These are phyloP conservation scores for Pezicula rhizophila DNA, from an alignment of 2,329 filamentous ascomycete species.

Conservation along the genomic window DNA sequence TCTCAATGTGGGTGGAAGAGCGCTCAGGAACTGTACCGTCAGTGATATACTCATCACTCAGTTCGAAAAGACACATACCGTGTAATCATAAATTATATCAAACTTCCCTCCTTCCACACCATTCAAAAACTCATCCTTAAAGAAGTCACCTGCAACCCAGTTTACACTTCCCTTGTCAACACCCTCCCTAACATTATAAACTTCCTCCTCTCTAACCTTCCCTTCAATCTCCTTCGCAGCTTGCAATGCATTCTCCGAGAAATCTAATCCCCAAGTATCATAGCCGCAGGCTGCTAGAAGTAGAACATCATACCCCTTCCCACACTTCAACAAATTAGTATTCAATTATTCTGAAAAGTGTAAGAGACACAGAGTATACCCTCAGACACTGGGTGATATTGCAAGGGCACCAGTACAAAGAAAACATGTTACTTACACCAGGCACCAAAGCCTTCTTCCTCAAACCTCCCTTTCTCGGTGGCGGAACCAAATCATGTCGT, in stretches of 20 bases:
- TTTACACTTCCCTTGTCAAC: constrained; percentile 43
- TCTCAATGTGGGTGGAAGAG: constrained; percentile 47
- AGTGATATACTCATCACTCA: constrained; percentile 1
- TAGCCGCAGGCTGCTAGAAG: constrained; percentile 68
- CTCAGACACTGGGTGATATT: too few species aligned
- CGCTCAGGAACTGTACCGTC: constrained; percentile 51
- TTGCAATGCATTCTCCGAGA: constrained; percentile 32
- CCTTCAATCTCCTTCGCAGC: constrained; percentile 40
- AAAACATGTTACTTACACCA: constrained; percentile 32
- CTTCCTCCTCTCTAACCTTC: constrained; percentile 29
- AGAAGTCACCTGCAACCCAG: constrained; percentile 62
- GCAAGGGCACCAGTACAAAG: too few species aligned
- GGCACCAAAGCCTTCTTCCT: constrained; percentile 62
- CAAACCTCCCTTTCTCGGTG: constrained; percentile 10
- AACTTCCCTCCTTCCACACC: constrained; percentile 41
- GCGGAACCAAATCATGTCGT: constrained; percentile 37
- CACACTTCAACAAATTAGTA: constrained; percentile 41
- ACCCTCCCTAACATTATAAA: constrained; percentile 37
- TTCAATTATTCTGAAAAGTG: too few species aligned
- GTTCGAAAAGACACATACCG: constrained; percentile 34
- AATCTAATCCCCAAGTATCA: constrained; percentile 59
- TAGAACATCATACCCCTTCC: constrained; percentile 71
- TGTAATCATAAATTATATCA: constrained; percentile 62
- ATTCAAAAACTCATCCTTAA: constrained; percentile 51
- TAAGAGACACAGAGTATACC: too few species aligned